phyloP scores from a whole-genome alignment of 495 filamentous ascomycete genomes.

The Bryoglossum gracile region DNA sequence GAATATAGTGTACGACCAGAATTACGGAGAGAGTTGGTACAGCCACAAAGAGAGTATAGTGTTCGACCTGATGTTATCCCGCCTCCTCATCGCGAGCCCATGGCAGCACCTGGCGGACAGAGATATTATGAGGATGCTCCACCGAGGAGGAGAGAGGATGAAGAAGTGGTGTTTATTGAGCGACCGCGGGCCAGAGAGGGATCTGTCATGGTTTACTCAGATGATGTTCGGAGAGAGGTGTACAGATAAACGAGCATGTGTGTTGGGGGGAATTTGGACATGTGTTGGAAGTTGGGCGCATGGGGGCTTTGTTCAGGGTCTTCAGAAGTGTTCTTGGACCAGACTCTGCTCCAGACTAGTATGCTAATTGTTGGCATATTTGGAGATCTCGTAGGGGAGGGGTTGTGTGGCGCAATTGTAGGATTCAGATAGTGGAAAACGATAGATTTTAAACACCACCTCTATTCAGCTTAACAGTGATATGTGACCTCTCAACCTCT shows the following conservation, averaged over 20 bases:
- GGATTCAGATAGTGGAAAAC: too few species aligned
- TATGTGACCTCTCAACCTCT: too few species aligned
- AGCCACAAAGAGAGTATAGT: slow-evolving; percentile 36
- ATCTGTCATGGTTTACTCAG: slow-evolving; percentile 33
- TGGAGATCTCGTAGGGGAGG: too few species aligned
- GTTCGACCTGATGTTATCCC: slow-evolving; percentile 27
- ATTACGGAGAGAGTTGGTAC: slow-evolving; percentile 32
- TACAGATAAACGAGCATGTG: slow-evolving; percentile 15
- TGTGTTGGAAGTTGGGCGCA: background rate
- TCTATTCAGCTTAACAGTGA: too few species aligned
- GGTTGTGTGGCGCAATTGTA: too few species aligned
- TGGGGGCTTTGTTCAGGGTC: too few species aligned
- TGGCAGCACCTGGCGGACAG: slow-evolving; percentile 21
- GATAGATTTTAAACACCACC: too few species aligned
- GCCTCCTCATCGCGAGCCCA: slow-evolving; percentile 10
- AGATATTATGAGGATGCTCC: slow-evolving; percentile 33
- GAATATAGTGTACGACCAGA: slow-evolving; percentile 38
- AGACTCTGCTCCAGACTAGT: too few species aligned
- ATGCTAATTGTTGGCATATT: too few species aligned
- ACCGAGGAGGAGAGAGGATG: slow-evolving; percentile 29
- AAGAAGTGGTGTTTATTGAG: slow-evolving; percentile 42
- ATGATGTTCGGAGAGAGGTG: slow-evolving; percentile 29
- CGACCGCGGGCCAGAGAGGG: slow-evolving; percentile 28
- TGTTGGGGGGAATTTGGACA: background rate
- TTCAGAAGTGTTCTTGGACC: too few species aligned